Base-by-base conservation (phyloP, 2,329 filamentous ascomycete genomes). In the Microcyclosporella mali region DNA sequence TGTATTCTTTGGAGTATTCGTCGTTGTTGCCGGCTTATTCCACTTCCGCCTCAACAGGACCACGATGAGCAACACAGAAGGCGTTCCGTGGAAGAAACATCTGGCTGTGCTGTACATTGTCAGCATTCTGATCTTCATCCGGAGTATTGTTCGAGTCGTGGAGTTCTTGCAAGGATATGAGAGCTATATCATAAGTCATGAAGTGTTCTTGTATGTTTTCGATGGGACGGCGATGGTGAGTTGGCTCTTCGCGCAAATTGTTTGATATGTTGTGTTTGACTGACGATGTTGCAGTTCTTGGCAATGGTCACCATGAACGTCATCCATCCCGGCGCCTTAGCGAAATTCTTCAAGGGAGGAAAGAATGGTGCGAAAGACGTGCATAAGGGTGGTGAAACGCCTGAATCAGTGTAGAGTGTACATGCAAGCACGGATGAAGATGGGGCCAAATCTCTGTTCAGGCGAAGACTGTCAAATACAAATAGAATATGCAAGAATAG, bases 1-100 rank as follows among this genome's bases (percentile, higher is more conserved):
- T 45, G 35, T 65, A 39, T 71, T 73, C 53, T 77, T 77, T 54
- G 59, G 65, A 11, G 64, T 73, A 44, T 77, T 77, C 61, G 64
- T 70, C 47, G 9, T 62, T 18, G 46, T 50, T 14, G 54, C 53
- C 3, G 38, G 45, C 2, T 33, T 60, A 37, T 64, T 61, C 50
- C 49, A 63, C 43, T 35, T 47, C 4, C 54, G 61, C 14, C 41
- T 61, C 18, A 27, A 15, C 14, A 15, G n/a, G 3, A 21, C 19
- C 9, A 31, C 42, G 1, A 41, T 37, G 2, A 6, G 9, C 9
- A 17, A 25, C 16, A 12, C 37, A 12, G n/a, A 16, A 2, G 12
- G n/a, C 15, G n/a, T 33, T 10, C 44, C 44, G 18, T 69, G 63
- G 68, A 55, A 50, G 43, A 61, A 60, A 32, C 62, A 66, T 38